Evolutionary conservation across 2,329 filamentous ascomycete genomes (phyloP), one percentile per base, ranked within the genome.

Genomic region (Ophiosphaerella narmari): DNA sequence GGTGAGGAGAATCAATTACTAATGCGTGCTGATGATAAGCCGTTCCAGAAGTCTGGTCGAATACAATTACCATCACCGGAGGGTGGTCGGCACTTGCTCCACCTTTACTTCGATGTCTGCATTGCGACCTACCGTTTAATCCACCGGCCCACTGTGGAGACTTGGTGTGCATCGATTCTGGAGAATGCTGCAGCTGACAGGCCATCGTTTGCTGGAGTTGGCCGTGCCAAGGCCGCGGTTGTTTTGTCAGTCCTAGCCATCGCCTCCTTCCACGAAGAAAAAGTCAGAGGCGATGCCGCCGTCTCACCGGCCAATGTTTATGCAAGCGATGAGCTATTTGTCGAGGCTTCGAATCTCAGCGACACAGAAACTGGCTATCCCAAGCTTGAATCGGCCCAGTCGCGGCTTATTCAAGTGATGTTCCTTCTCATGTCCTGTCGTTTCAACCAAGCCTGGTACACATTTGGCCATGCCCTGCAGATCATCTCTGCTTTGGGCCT

Each of bases 371-470:
- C 76, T 0, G 82, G 82, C 0, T 73, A 77, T 8, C 80, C 81
- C 0, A 76, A 71, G 23, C 59, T 85, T 0, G 82, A 85, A 43
- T 80, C 79, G 0, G 80, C 81, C 0, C 83, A 86, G 60, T 79
- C 78, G 9, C 75, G 81, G 16, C 65, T 85, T 0, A 74, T 83
- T 1, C 82, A 84, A 54, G 81, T 82, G 2, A 66, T 85, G 1
- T 85, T 83, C 52, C 71, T 85, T 5, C 73, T 86, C 0, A 79
- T 77, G 16, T 83, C 82, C 0, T 82, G 81, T 1, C 75, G 83
- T 0, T 79, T 83, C 60, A 85, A 84, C 42, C 79, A 83, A 39
- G 81, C 80, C 4, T 85, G 82, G 81, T 84, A 82, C 55, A 73
- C 76, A 2, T 85, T 85, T 63, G 82, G 82, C 0, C 82, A 77